Evolutionary conservation across 257 asterid genomes (phyloP), one percentile per base, ranked within the genome.

Genomic region (Salvia miltiorrhiza): DNA sequence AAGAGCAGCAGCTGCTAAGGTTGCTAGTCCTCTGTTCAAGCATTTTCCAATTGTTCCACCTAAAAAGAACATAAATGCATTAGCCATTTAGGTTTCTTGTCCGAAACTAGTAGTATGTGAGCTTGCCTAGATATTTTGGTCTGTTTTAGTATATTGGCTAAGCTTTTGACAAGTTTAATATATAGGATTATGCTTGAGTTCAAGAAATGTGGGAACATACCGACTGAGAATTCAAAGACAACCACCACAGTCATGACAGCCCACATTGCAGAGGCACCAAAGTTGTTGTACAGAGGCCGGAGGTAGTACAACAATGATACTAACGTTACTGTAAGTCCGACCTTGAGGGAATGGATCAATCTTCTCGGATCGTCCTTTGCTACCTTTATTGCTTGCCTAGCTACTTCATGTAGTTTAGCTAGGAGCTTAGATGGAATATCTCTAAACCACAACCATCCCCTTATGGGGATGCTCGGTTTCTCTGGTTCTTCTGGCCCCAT

Each of bases 41-140:
- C 97, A 86, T 81, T 87, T 90, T 21, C 90, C 93, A 49, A 90
- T 78, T 45, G 95, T 90, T 55, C 88, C 93, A 21, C 95, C 95
- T 90, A 57, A 52, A 19, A 48, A 41, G 10, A 28, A 17, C 13
- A 5, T 30, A 40, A 19, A 76, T 24, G 48, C 50, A 26, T 58
- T 49, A 67, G 49, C 41, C 47, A 3, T 39, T 20, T 20, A 10
- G 20, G 13, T 20, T 37, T 43, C 9, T 23, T 53, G 43, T 55
- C 50, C 26, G 9, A 24, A 48, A 44, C 49, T 37, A 44, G 12
- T 26, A 53, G 13, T 63, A 45, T 8, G 43, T 20, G 9, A 17
- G 10, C 24, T 62, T 41, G 49, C 2, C 19, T 20, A 43, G 12
- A 44, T 24, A 54, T 26, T 8, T 44, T 20, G 21, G 61, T 21